Percentiles rank a stretch among this genome's conserved stretches.
Evolutionary conservation across 202 grass and related monocot species (phyloP).

Genomic region (Eragrostis tef): DNA sequence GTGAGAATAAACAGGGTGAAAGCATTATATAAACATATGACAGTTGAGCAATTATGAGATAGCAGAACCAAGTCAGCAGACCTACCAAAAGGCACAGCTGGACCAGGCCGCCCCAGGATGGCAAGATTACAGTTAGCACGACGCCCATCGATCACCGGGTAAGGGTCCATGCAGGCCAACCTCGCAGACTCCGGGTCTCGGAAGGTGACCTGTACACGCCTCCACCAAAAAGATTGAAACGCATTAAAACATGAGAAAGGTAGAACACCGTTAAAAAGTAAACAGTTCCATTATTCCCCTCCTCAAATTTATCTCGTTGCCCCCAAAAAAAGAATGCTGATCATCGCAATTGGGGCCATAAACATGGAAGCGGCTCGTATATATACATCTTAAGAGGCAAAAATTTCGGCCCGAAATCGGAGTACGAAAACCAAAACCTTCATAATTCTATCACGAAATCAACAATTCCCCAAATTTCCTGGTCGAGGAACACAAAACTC

Average conservation of each 20-base stretch:
- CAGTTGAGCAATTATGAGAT: slow-evolving; percentile 39
- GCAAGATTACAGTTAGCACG: slow-evolving; percentile 81
- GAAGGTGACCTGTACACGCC: slow-evolving; percentile 64
- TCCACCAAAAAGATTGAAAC: slow-evolving; percentile 34
- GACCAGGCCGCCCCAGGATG: slow-evolving; percentile 69
- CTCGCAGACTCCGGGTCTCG: slow-evolving; percentile 63
- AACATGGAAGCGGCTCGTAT: no score
- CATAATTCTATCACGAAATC: neutral
- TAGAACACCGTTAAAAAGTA: neutral
- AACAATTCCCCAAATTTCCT: neutral
- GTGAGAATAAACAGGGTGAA: neutral
- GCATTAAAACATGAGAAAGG: slow-evolving; percentile 2
- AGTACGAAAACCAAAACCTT: neutral
- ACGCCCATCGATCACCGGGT: slow-evolving; percentile 67
- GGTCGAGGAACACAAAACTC: neutral
- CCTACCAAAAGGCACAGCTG: slow-evolving; percentile 69
- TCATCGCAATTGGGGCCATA: neutral
- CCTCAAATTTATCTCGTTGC: neutral
- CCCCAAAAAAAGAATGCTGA: neutral
- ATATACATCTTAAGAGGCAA: neutral
- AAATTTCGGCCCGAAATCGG: neutral
- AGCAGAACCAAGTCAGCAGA: slow-evolving; percentile 42
- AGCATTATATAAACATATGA: slow-evolving; percentile 19
- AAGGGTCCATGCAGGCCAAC: slow-evolving; percentile 68
- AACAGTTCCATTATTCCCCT: neutral